These are phyloP conservation scores for Sophora flavescens DNA, from an alignment of 306 rosid species.

Conservation along the genomic window DNA sequence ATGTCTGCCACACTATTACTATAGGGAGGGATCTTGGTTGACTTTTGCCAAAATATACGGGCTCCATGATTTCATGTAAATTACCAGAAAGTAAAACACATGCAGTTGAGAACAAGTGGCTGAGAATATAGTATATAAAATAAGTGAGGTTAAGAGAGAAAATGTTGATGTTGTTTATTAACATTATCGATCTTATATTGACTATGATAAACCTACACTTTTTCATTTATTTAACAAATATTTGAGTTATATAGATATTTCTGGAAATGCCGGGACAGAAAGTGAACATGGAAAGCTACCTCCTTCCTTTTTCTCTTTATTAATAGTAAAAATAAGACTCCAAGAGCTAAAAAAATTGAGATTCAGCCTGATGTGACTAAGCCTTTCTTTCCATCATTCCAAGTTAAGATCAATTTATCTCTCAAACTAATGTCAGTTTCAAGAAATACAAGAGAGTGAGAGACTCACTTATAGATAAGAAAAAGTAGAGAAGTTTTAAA, in stretches of 20 bases:
- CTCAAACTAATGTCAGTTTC: not conserved
- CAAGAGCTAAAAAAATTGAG: not conserved
- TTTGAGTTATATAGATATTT: slow-evolving; percentile 16
- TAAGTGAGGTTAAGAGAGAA: not conserved
- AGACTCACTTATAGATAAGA: not conserved
- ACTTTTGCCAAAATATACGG: too few species aligned
- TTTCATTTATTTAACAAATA: slow-evolving; percentile 11
- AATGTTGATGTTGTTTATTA: not conserved
- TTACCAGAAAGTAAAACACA: not conserved
- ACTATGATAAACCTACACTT: slow-evolving; percentile 6
- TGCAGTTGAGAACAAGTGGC: slow-evolving; percentile 18
- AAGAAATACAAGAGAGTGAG: not conserved
- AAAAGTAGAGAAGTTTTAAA: not conserved
- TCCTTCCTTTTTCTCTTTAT: not conserved
- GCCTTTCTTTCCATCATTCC: not conserved
- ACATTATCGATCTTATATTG: not conserved
- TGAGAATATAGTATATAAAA: not conserved
- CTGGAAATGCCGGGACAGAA: not conserved
- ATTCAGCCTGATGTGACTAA: not conserved
- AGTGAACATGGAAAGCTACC: slow-evolving; percentile 11
- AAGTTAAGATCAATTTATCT: slow-evolving; percentile 19
- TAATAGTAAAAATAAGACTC: not conserved
- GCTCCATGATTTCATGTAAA: slow-evolving; percentile 15
- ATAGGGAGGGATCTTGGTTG: slow-evolving; percentile 28
- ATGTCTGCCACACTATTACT: slow-evolving; percentile 12